A percentile compares a stretch with the other conserved stretches of the same genome.
Conservation (phyloP, 2,329 filamentous ascomycete species). For the Paecilomyces fulvus region DNA sequence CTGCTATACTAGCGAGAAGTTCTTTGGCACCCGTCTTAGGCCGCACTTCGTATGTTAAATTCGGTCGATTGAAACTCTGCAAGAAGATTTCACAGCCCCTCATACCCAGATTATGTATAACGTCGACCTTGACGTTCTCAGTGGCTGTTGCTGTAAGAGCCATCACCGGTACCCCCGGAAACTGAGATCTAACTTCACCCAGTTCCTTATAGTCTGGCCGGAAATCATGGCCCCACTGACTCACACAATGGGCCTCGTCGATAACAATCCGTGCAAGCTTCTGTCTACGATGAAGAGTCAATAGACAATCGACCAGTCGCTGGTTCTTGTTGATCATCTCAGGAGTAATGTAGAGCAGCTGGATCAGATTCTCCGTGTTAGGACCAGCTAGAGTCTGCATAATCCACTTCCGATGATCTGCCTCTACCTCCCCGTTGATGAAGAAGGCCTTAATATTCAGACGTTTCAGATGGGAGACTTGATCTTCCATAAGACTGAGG, state of each 20-base stretch:
- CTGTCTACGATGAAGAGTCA: slow-evolving; percentile 57
- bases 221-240: slow-evolving; percentile 98
- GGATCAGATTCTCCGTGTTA: slow-evolving; percentile 66
- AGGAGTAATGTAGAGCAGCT: slow-evolving; percentile 89
- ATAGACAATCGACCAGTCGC: slow-evolving; percentile 57
- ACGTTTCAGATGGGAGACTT: slow-evolving; percentile 71
- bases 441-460: slow-evolving; percentile 70
- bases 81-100: slow-evolving; percentile 67
- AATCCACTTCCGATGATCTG: slow-evolving; percentile 56
- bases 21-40: slow-evolving; percentile 50
- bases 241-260: slow-evolving; percentile 98
- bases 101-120: slow-evolving; percentile 86
- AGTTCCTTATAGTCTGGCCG: slow-evolving; percentile 89
- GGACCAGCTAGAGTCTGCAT: slow-evolving; percentile 54
- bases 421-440: slow-evolving; percentile 67
- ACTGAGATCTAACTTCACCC: slow-evolving; percentile 62
- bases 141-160: slow-evolving; percentile 94
- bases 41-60: slow-evolving; percentile 79
- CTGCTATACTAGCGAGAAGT: slow-evolving; percentile 45
- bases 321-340: slow-evolving; percentile 88
- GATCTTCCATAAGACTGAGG: slow-evolving; percentile 94
- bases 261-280: slow-evolving; percentile 88
- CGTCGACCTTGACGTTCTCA: slow-evolving; percentile 81
- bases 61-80: slow-evolving; percentile 96
- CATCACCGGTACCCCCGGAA: slow-evolving; percentile 79